phyloP scores from a whole-genome alignment of 2,329 filamentous ascomycete species.

The Fusarium paranaense region DNA sequence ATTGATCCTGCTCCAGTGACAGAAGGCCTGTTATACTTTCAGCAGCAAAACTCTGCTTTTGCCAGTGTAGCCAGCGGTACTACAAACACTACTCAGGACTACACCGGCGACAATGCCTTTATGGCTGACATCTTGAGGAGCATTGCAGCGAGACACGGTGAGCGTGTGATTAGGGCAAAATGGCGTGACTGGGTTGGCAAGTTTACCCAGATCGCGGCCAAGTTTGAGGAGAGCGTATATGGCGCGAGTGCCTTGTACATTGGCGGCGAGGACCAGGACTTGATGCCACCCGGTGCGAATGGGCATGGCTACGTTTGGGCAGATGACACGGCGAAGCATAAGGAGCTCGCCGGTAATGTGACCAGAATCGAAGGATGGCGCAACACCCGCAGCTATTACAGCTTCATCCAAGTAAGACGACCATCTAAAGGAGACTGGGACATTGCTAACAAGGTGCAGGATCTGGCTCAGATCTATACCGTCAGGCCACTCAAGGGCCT shows the following conservation, averaged over 20 bases:
- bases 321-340: conserved; percentile 82
- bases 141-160: conserved; percentile 87
- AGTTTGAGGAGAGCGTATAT: conserved; percentile 96
- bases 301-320: conserved; percentile 97
- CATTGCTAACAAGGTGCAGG: conserved; percentile 56
- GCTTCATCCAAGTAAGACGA: conserved; percentile 81
- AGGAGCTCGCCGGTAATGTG: conserved; percentile 91
- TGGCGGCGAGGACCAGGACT: conserved; percentile 77
- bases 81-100: conserved; percentile 65
- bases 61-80: conserved; percentile 61
- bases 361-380: conserved; percentile 97
- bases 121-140: conserved; percentile 88
- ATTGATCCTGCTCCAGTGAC: conserved; percentile 85
- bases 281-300: conserved; percentile 67
- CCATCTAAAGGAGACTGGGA: too few species aligned
- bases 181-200: conserved; percentile 96
- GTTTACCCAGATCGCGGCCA: conserved; percentile 91
- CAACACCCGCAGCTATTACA: conserved; percentile 94
- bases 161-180: conserved; percentile 89
- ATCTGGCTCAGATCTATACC: conserved; percentile 73
- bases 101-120: conserved; percentile 88
- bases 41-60: conserved; percentile 77
- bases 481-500: conserved; percentile 79
- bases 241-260: conserved; percentile 92
- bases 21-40: conserved; percentile 88